phyloP scores from a whole-genome alignment of 1,284 basidiomycete genomes.

The Boletus semigastroideus region DNA sequence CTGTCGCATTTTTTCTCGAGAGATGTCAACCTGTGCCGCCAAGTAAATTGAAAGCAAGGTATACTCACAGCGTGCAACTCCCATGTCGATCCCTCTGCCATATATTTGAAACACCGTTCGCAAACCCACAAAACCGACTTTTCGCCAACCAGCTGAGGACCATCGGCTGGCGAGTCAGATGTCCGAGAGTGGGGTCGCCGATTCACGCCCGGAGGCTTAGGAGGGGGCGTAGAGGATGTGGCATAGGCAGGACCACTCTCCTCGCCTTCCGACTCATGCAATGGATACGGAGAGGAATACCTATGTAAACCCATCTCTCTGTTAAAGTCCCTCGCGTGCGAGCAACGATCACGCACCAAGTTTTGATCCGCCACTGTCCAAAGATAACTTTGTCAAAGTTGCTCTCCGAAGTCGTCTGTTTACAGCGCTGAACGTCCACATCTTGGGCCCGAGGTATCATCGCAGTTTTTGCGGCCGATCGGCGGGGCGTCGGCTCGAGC shows the following conservation, averaged over 20 bases:
- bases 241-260: constrained; percentile 33
- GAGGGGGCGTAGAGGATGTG: constrained; percentile 23
- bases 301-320: constrained; percentile 37
- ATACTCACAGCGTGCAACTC: constrained; percentile 70
- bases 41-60: constrained; percentile 3
- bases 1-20: constrained; percentile 68
- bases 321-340: not conserved
- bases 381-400: constrained; percentile 80
- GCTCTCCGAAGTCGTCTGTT: constrained; percentile 63
- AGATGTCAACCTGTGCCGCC: not conserved
- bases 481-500: constrained; percentile 2
- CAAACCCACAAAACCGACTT: constrained; percentile 76
- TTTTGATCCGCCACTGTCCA: constrained; percentile 74
- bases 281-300: constrained; percentile 89
- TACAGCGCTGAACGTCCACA: constrained; percentile 63
- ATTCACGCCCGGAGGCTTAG: constrained; percentile 47
- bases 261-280: constrained; percentile 61
- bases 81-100: constrained; percentile 72
- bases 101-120: constrained; percentile 96
- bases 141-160: constrained; percentile 48
- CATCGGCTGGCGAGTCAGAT: constrained; percentile 66
- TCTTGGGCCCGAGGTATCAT: constrained; percentile 41
- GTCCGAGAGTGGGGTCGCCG: constrained; percentile 66
- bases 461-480: constrained; percentile 2
- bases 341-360: constrained; percentile 54